Base-by-base conservation (phyloP, 768 basidiomycete species). In the Ramaria rubella region DNA sequence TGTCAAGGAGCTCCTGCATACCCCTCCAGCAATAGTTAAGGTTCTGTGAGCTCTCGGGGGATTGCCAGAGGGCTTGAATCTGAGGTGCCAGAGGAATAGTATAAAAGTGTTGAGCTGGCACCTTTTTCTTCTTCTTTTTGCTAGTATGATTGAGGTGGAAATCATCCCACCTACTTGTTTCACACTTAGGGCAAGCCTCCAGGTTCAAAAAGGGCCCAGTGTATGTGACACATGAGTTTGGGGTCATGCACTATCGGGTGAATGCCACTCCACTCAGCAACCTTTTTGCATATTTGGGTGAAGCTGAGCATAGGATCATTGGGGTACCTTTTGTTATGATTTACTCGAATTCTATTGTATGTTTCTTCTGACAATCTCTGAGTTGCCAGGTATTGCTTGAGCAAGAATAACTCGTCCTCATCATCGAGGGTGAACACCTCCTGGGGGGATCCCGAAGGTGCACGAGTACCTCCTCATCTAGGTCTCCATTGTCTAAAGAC, bases 171-270 rank as follows among this genome's bases (percentile, higher is more conserved):
- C n/a, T n/a, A n/a, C n/a, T n/a, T n/a, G n/a, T 1, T 74, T 76
- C 2, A 75, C 75, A 15, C 77, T 40, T 0, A 68, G 74, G 23
- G 78, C 69, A 0, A 75, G 78, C 5, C 54, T 55, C 29, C 72
- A 72, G 14, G 70, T 63, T 17, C 71, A 62, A 65, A 63, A 0
- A 75, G 62, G 72, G 73, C 0, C 77, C 74, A 0, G 71, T 75
- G 52, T 66, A 80, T 0, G 71, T 72, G n/a, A 68, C 29, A 57
- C 78, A 80, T 0, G 69, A 67, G 6, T 76, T 69, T 0, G 65
- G 58, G 40, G 77, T 79, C 75, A 79, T 78, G 52, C 0, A 49
- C 8, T 1, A 78, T 48, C 0, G 72, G 58, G 11, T 68, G 57
- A 7, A 80, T 62, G 0, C 78, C 73, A 30, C 61, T 75, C 19